Base-by-base conservation (phyloP, 306 rosid genomes). In the Cicer yamashitae region DNA sequence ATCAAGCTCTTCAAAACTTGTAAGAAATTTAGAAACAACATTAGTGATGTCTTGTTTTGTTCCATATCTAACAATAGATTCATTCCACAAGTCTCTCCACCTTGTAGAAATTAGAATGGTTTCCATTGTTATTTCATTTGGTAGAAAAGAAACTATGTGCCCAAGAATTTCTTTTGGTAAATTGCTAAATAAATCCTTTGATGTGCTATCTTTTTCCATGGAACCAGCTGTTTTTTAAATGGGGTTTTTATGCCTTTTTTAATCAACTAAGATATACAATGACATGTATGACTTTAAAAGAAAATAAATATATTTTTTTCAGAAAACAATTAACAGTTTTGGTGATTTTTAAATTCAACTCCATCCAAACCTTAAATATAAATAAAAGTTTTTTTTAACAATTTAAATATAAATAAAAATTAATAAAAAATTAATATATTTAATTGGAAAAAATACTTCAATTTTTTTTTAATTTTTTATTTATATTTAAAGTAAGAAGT, bases 1-100 rank as follows among this genome's bases (percentile, higher is more conserved):
- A 77, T 84, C 73, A 48, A 77, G 65, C 65, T 78, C 86, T 38
- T 89, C 82, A 76, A 82, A 87, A 47, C 38, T 69, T 51, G 81
- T 43, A 0, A 88, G 34, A 58, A 91, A 88, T 8, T 25, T 59
- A 53, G 75, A 50, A 61, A 89, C 59, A 77, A 80, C 81, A 38
- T 8, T 37, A 30, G 74, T 71, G 63, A 79, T 75, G n/a, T 77
- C 82, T 46, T 85, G 82, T 3, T 39, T 3, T 7, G 82, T 70
- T 47, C 89, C 88, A 75, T 80, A 60, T 72, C 63, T 78, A 7
- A 86, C 73, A 4, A 81, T 30, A 67, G 79, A 25, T 68, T 72
- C 61, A 78, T 88, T 88, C 98, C 96, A 89, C 1, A 93, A 74
- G 34, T 76, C 64, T 66, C 88, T 87, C 98, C 98, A 93, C 48